Evolutionary conservation across 345 rosid genomes (phyloP).

Genomic region (Rhodamnia argentea): DNA sequence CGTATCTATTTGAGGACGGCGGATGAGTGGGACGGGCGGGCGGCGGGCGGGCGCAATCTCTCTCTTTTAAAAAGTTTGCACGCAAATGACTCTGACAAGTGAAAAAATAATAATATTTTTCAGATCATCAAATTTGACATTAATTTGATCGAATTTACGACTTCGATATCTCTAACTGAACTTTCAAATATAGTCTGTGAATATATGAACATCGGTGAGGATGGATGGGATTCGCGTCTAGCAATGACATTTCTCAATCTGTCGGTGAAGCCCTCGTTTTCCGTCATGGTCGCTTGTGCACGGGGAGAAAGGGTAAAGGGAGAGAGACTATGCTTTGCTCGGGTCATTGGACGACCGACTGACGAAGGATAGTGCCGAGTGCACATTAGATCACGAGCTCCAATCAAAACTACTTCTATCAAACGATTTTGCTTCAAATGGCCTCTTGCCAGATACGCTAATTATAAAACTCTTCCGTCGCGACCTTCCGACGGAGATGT

Average conservation of each 20-base stretch:
- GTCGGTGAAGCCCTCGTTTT: background rate
- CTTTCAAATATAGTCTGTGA: background rate
- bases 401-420: background rate
- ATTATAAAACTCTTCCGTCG: background rate
- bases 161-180: background rate
- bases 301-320: background rate
- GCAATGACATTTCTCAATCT: background rate
- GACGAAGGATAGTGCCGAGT: background rate
- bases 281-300: background rate
- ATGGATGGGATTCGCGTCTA: background rate
- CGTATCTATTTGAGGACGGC: background rate
- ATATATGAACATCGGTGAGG: background rate
- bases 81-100: background rate
- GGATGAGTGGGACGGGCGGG: background rate
- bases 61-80: background rate
- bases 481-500: no score
- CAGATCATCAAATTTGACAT: background rate
- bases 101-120: background rate
- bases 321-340: background rate
- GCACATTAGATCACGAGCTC: background rate
- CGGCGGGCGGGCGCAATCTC: background rate
- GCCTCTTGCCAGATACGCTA: background rate
- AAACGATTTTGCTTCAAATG: background rate
- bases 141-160: background rate
- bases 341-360: no score